Percentiles rank a stretch among this genome's conserved stretches.
Evolutionary conservation across 1,284 basidiomycete genomes (phyloP).

Genomic region (Lentinula novae-zelandiae): DNA sequence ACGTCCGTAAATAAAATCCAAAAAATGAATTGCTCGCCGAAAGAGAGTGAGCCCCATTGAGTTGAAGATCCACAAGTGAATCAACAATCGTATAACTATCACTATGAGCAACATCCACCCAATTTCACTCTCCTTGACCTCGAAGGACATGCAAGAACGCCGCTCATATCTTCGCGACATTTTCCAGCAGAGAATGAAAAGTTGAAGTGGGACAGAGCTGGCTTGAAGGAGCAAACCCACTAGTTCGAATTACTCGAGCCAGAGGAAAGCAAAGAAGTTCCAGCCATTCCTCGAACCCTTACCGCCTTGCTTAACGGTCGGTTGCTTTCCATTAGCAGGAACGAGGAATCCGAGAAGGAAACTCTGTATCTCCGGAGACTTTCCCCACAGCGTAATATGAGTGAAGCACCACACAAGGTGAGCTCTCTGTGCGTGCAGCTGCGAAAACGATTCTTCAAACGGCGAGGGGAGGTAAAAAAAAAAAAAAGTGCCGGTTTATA

Average conservation of each 20-base stretch:
- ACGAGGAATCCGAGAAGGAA: slow-evolving; percentile 40
- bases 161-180: not conserved
- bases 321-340: slow-evolving; percentile 63
- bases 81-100: slow-evolving; percentile 82
- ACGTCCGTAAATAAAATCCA: slow-evolving; percentile 44
- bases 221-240: slow-evolving; percentile 35
- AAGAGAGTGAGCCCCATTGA: slow-evolving; percentile 88
- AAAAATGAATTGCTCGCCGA: slow-evolving; percentile 49
- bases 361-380: slow-evolving; percentile 86
- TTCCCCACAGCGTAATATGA: slow-evolving; percentile 75
- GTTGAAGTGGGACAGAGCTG: slow-evolving; percentile 47
- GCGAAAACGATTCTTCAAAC: slow-evolving; percentile 81
- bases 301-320: slow-evolving; percentile 62
- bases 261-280: slow-evolving; percentile 28
- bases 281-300: slow-evolving; percentile 47
- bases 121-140: slow-evolving; percentile 22
- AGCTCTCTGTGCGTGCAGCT: slow-evolving; percentile 67
- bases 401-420: slow-evolving; percentile 22
- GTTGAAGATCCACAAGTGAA: slow-evolving; percentile 49
- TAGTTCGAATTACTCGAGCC: slow-evolving; percentile 16
- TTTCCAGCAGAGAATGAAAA: not conserved
- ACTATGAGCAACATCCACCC: slow-evolving; percentile 74
- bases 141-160: not conserved
- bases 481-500: not conserved
- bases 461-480: slow-evolving; percentile 31